Evolutionary conservation across 2,329 filamentous ascomycete genomes (phyloP), one percentile per base, ranked within the genome.

Genomic region (Eurotiales sp.): DNA sequence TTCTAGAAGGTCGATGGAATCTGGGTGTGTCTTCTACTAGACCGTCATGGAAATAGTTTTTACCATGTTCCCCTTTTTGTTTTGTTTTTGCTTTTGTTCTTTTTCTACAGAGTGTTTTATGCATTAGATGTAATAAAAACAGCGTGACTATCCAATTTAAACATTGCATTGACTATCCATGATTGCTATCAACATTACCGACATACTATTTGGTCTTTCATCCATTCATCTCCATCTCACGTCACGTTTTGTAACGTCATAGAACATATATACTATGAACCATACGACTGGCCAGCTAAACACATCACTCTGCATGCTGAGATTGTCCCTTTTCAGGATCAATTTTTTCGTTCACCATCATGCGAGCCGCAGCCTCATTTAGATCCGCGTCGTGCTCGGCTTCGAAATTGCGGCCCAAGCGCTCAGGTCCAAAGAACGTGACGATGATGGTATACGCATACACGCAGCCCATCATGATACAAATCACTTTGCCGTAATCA

Each of bases 381-480:
- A 78, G 61, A 64, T 79, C 76, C 1, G 59, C 56, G 59, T 78
- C 76, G 51, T 77, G 66, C 42, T 69, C 67, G 5, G 76, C 74
- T 52, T 75, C 73, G 56, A 79, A 73, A 42, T 72, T 67, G 4
- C 70, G 64, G n/a, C 70, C 72, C 25, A 76, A 55, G 42, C 70
- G 68, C 62, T 80, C 77, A 0, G 77, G 77, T 1, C 77, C 77
- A 3, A 75, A 56, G 22, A 74, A 63, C 21, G 71, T 73, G 47
- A 73, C 52, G 2, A 84, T 8, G 54, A 85, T 82, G 4, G 78
- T 72, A 63, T 84, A 85, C 2, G 72, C 79, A 59, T 76, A 95
- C 1, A 95, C 89, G 59, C 86, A 90, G 1, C 79, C 90, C 87
- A 96, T 90, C 71, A 96, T 95, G 63, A 95, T 93, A 64, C 85